A percentile compares a stretch with the other conserved stretches of the same genome.
phyloP scores from a whole-genome alignment of 176 grass and related monocot species.

The Tillandsia fasciculata region DNA sequence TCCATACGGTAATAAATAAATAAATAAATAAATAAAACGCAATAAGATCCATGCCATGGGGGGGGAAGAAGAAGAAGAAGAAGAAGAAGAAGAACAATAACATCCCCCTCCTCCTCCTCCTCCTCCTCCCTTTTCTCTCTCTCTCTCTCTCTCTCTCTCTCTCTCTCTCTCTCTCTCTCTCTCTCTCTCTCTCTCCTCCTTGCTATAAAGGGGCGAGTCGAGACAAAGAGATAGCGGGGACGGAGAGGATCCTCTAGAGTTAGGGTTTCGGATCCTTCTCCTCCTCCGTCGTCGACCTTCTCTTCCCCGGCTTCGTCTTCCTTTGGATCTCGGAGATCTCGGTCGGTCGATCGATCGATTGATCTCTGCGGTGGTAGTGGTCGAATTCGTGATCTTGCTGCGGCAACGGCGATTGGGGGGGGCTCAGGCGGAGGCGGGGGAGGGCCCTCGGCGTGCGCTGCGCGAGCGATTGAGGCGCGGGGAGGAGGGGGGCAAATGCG shows the following conservation, averaged over 20 bases:
- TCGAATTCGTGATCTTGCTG: background rate
- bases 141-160: constrained; percentile 18
- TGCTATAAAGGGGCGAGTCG: constrained; percentile 31
- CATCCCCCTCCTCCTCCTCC: constrained; percentile 26
- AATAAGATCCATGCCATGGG: constrained; percentile 40
- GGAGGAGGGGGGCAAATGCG: constrained; percentile 7
- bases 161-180: constrained; percentile 24
- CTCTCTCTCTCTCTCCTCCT: constrained; percentile 22
- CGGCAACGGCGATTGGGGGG: constrained; percentile 9
- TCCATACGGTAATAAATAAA: constrained; percentile 21
- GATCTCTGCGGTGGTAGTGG: constrained; percentile 4
- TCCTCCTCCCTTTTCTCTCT: background rate
- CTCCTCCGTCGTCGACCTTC: constrained; percentile 11
- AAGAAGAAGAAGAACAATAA: constrained; percentile 4
- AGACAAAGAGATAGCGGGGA: background rate
- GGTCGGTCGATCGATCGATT: constrained; percentile 15
- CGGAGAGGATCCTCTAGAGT: constrained; percentile 43
- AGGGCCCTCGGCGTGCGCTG: background rate
- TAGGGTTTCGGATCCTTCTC: constrained; percentile 28
- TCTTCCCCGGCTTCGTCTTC: constrained; percentile 11
- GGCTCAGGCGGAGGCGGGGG: background rate
- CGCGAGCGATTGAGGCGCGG: background rate
- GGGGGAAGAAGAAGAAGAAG: constrained; percentile 23
- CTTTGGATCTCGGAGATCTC: too few species aligned
- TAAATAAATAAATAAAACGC: constrained; percentile 10